Base-by-base conservation (phyloP, 176 grass and related monocot species). In the Elymus sibiricus region DNA sequence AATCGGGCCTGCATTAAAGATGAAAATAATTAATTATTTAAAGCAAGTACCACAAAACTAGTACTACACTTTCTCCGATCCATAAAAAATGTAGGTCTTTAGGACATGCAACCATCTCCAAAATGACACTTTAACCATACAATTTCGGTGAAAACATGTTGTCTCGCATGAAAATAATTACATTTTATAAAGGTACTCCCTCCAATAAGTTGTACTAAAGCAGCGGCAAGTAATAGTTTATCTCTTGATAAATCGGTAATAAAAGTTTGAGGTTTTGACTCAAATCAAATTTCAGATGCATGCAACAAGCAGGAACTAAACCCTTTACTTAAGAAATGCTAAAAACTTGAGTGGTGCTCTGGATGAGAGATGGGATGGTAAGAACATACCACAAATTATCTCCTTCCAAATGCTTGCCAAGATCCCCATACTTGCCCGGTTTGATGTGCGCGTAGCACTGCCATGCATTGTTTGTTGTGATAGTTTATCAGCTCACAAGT, bases 341-440 rank as follows among this genome's bases (percentile, higher is more conserved):
- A 70, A 62, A 40, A 9, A 42, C 40, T 42, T 42, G 40, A 42
- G 40, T 42, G 40, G 40, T 42, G 40, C 40, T 42, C 40, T 42
- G 40, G 40, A 42, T 42, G 2, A 89, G 29, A 64, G 62, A 70
- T 64, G 29, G 27, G 35, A 69, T 44, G 71, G 32, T 86, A 76
- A 46, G 66, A 16, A 82, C 81, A 72, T 94, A 98, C 96, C 96
- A 98, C 63, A 92, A 88, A 79, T 98, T 98, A 71, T 84, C 78
- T 31, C 93, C 96, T 87, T 89, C 93, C 83, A 98, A 77, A 79
- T 88, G 91, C 87, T 98, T 90, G 84, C 80, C 90, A 47, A 98
- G 84, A 77, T 82, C 86, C 82, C 96, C 96, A 77, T 89, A 92
- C 76, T 84, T 85, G 3, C 86, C 93, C 60, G 91, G 86, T 76